These are phyloP conservation scores for Colletotrichum graminicola DNA, from an alignment of 2,329 filamentous ascomycete genomes.

Conservation along the genomic window DNA sequence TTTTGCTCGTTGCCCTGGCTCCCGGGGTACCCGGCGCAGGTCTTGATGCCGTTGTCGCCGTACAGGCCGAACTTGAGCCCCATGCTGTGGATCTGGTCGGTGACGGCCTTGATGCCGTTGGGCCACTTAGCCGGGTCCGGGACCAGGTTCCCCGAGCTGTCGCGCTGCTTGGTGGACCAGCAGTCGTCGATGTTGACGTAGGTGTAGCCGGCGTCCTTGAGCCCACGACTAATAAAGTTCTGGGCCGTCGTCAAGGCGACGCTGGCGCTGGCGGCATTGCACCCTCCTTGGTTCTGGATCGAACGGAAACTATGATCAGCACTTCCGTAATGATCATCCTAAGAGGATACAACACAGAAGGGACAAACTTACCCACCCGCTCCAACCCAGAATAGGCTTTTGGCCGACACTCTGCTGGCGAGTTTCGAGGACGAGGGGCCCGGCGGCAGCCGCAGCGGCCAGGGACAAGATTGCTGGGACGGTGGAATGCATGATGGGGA, in stretches of 20 bases:
- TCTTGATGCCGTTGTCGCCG: slow-evolving; percentile 57
- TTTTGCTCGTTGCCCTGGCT: slow-evolving; percentile 52
- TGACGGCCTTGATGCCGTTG: slow-evolving; percentile 52
- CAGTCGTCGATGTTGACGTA: slow-evolving; percentile 51
- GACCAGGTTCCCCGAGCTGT: slow-evolving; percentile 45
- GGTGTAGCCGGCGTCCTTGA: slow-evolving; percentile 46
- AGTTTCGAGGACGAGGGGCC: not conserved
- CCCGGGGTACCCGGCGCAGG: slow-evolving; percentile 58
- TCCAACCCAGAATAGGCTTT: not conserved
- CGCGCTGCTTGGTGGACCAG: slow-evolving; percentile 47
- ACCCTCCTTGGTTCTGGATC: not conserved
- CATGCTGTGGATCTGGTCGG: slow-evolving; percentile 51
- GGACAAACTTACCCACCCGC: not conserved
- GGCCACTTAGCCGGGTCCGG: slow-evolving; percentile 52
- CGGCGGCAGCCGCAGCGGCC: not conserved
- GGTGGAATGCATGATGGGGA: not conserved
- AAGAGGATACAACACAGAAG: not conserved
- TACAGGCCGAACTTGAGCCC: slow-evolving; percentile 56
- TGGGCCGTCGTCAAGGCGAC: not conserved
- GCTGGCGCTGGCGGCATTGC: slow-evolving; percentile 1
- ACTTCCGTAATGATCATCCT: not conserved
- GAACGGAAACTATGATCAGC: not conserved
- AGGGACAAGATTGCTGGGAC: not conserved
- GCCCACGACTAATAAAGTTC: slow-evolving; percentile 43
- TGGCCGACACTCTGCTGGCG: not conserved